Evolutionary conservation across 2,329 filamentous ascomycete species (phyloP), one percentile per base, ranked within the genome.

Genomic region (Talaromyces sp.): DNA sequence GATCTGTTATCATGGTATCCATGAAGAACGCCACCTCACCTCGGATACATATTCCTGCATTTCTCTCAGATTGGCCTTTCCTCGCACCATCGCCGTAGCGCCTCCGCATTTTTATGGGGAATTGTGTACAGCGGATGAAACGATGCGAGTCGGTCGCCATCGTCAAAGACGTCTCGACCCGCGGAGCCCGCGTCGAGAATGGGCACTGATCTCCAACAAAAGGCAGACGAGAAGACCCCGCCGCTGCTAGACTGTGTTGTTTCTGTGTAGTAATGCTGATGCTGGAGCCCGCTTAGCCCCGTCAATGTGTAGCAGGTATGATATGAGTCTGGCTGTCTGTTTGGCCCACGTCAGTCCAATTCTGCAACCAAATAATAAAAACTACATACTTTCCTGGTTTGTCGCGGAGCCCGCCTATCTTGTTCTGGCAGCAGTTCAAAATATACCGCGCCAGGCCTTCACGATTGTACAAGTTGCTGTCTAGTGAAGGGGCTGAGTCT

Each of bases 231-330:
- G 57, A 78, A 76, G 6, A 64, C 64, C 17, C 66, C 65, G 32
- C 67, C 66, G 3, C 69, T 67, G 33, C 73, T 72, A 5, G 64
- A 61, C 17, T 42, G 28, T 22, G 36, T 33, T 44, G 54, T 47
- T 59, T 70, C 66, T 25, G 76, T 77, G 65, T 82, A 83, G 42
- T 74, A 75, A 66, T 84, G 84, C 44, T 76, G 71, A 73, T 96
- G 85, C 77, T 96, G 91, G 27, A 89, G 88, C 58, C 88, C 89
- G 73, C 91, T 95, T 66, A 98, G 81, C 5, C 93, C 93, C 25
- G 89, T 88, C 22, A 98, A 84, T 32, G 93, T 91, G 77, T 98
- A 98, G 78, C 91, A 95, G 52, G 92, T 92, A 77, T 98, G 93
- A 71, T 98, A 97, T 55, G 89, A 88, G 78, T 98, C 93, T 4